Percentiles rank a stretch among this genome's conserved stretches.
Evolutionary conservation across 2,329 filamentous ascomycete genomes (phyloP).

Genomic region (Arthrobotrys sinensis): DNA sequence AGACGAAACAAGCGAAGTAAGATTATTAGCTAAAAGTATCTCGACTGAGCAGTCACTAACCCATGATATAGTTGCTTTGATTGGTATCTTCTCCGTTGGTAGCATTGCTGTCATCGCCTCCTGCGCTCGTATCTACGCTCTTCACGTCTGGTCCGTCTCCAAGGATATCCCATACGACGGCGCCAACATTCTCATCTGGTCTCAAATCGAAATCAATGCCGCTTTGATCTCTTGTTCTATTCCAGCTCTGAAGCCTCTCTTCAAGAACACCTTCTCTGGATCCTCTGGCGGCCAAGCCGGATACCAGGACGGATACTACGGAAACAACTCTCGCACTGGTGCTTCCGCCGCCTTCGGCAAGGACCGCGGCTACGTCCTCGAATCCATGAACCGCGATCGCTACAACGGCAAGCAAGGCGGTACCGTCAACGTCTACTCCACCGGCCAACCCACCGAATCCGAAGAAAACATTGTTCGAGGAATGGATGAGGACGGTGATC

Average conservation of each 20-base stretch:
- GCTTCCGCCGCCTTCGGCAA: conserved; percentile 57
- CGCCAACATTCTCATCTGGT: conserved; percentile 64
- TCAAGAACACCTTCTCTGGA: conserved; percentile 62
- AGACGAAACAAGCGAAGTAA: conserved; percentile 65
- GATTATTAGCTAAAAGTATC: neutral
- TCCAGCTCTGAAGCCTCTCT: conserved; percentile 68
- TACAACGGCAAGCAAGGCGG: conserved; percentile 60
- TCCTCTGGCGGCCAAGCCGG: conserved; percentile 52
- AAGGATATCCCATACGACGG: conserved; percentile 61
- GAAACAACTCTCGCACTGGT: conserved; percentile 49
- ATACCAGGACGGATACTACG: conserved; percentile 58
- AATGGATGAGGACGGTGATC: conserved; percentile 58
- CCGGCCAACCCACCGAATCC: conserved; percentile 58
- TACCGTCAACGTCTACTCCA: conserved; percentile 60
- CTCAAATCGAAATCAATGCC: conserved; percentile 68
- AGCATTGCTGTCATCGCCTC: conserved; percentile 64
- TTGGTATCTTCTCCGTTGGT: conserved; percentile 63
- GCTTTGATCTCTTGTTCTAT: conserved; percentile 69
- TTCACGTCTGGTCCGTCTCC: conserved; percentile 61
- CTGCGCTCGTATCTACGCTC: conserved; percentile 64
- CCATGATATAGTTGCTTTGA: conserved; percentile 52
- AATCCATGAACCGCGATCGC: conserved; percentile 60
- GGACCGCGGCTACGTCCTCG: conserved; percentile 58
- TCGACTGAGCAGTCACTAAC: conserved; percentile 13
- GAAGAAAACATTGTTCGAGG: conserved; percentile 63